Evolutionary conservation across 1,139 yeast species (phyloP).

Genomic region (Keqinozyma sinolaborantium): DNA sequence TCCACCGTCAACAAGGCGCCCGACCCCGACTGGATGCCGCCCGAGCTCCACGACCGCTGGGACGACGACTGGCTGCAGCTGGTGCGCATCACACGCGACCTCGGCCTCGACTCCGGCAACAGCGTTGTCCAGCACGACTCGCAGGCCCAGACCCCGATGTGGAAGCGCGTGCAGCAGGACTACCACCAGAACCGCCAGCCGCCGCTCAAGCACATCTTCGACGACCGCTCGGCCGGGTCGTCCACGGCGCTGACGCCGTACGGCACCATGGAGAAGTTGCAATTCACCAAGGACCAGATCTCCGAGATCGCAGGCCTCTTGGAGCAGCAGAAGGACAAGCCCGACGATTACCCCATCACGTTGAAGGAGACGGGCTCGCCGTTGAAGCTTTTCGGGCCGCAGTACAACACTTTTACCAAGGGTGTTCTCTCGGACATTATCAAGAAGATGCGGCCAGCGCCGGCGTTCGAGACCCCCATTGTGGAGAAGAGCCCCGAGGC

Average conservation of each 20-base stretch:
- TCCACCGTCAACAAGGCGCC: constrained; percentile 7
- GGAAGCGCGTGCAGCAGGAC: constrained; percentile 32
- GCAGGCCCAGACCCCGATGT: constrained; percentile 30
- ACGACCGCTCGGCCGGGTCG: constrained; percentile 20
- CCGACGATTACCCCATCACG: constrained; percentile 10
- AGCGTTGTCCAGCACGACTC: constrained; percentile 37
- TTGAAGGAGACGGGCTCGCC: constrained; percentile 29
- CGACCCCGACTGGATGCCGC: constrained; percentile 45
- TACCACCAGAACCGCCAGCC: constrained; percentile 23
- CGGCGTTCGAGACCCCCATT: constrained; percentile 3
- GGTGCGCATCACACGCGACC: constrained; percentile 23
- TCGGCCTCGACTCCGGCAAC: constrained; percentile 20
- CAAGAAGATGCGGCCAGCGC: constrained; percentile 20
- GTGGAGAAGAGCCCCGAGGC: no score
- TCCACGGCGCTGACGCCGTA: constrained; percentile 37
- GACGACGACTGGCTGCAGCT: constrained; percentile 24
- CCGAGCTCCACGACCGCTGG: constrained; percentile 38
- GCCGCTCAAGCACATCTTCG: constrained; percentile 18
- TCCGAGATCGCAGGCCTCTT: constrained; percentile 19
- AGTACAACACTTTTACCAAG: constrained; percentile 42
- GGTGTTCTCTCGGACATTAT: constrained; percentile 31
- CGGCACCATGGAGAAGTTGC: constrained; percentile 8
- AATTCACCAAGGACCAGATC: constrained; percentile 19
- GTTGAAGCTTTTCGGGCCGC: constrained; percentile 34
- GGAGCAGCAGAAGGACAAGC: constrained; percentile 13